Percentiles rank a stretch among this genome's conserved stretches.
phyloP scores from a whole-genome alignment of 2,329 filamentous ascomycete species.

The Apiospora aurea region DNA sequence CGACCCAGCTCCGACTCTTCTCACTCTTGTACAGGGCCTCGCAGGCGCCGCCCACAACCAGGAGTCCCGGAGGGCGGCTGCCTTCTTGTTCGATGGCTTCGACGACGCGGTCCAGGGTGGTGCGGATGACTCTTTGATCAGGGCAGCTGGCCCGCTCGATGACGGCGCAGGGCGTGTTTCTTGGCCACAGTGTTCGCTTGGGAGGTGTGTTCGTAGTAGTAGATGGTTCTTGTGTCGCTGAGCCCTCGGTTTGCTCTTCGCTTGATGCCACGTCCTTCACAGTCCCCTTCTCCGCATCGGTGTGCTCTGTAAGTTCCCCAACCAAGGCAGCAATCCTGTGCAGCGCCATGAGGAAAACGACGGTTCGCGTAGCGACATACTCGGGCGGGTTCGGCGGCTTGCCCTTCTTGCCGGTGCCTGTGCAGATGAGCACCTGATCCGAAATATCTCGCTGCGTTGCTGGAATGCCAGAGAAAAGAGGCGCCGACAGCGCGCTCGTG shows the following conservation, averaged over 20 bases:
- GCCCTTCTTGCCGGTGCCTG: conserved; percentile 92
- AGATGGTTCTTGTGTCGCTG: not conserved
- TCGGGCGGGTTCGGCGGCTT: conserved; percentile 81
- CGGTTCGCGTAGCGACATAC: conserved; percentile 78
- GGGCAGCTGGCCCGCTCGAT: conserved; percentile 93
- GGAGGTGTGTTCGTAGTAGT: conserved; percentile 23
- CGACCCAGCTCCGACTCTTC: conserved; percentile 73
- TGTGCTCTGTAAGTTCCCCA: conserved; percentile 66
- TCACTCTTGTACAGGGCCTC: conserved; percentile 72
- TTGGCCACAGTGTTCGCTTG: conserved; percentile 69
- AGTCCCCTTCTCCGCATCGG: conserved; percentile 40
- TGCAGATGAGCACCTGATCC: conserved; percentile 95
- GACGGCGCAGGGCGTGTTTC: conserved; percentile 85
- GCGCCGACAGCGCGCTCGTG: conserved; percentile 85
- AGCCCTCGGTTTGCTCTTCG: not conserved
- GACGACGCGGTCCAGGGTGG: conserved; percentile 80
- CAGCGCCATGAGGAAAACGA: conserved; percentile 94
- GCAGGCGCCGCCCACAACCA: conserved; percentile 87
- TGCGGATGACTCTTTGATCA: conserved; percentile 91
- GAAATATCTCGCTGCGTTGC: conserved; percentile 88
- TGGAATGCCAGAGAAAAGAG: conserved; percentile 87
- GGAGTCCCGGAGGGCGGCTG: conserved; percentile 83
- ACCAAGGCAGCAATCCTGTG: conserved; percentile 82
- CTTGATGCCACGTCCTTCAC: conserved; percentile 34
- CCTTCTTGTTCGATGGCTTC: conserved; percentile 89